phyloP scores from a whole-genome alignment of 2,329 filamentous ascomycete genomes.

The Venturiaceae sp. region DNA sequence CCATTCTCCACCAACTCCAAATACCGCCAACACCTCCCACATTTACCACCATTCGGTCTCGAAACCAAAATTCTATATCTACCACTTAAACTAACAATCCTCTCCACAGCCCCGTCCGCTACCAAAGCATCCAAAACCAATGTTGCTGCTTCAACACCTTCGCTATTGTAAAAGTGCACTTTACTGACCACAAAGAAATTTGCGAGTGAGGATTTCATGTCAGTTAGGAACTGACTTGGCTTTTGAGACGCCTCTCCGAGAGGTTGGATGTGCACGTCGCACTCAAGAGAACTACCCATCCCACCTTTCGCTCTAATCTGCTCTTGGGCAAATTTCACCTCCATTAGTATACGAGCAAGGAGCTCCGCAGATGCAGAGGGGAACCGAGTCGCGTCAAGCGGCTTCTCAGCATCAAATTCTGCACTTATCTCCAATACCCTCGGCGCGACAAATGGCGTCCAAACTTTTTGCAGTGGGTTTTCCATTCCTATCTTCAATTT shows the following conservation, averaged over 20 bases:
- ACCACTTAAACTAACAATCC: background rate
- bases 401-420: slow-evolving; percentile 22
- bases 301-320: slow-evolving; percentile 64
- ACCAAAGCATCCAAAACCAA: slow-evolving; percentile 7
- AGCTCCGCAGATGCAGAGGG: background rate
- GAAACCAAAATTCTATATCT: slow-evolving; percentile 15
- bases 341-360: background rate
- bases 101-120: background rate
- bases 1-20: slow-evolving; percentile 54
- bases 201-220: slow-evolving; percentile 24
- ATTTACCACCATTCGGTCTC: slow-evolving; percentile 55
- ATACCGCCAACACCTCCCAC: slow-evolving; percentile 82
- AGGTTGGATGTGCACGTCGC: slow-evolving; percentile 46
- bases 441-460: slow-evolving; percentile 8
- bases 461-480: slow-evolving; percentile 16
- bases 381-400: background rate
- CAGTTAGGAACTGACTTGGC: background rate
- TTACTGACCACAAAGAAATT: slow-evolving; percentile 33
- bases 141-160: slow-evolving; percentile 7
- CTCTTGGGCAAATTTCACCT: slow-evolving; percentile 35
- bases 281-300: slow-evolving; percentile 74
- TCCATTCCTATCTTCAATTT: slow-evolving; percentile 39
- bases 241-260: background rate
- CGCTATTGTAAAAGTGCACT: slow-evolving; percentile 14
- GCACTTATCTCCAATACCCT: background rate